Evolutionary conservation across 192 early-diverging fungal genomes (phyloP).

Genomic region (Lunasporangiospora selenospora): DNA sequence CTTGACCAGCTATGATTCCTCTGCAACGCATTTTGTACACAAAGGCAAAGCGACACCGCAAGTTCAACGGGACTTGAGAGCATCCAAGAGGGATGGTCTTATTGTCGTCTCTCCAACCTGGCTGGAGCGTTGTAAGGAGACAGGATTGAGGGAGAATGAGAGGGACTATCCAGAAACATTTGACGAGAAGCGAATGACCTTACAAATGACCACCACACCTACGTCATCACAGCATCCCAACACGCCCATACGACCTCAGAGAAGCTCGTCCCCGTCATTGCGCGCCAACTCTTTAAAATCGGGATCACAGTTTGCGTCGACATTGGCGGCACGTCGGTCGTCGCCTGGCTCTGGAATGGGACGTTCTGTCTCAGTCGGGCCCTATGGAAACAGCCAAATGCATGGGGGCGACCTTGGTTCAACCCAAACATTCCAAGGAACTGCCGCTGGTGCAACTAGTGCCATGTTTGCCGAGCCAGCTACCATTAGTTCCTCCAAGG

Average conservation of each 20-base stretch:
- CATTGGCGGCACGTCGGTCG: too few species aligned
- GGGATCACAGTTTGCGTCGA: too few species aligned
- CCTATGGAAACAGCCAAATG: too few species aligned
- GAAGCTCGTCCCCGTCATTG: too few species aligned
- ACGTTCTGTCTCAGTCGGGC: too few species aligned
- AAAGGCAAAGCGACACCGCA: constrained; percentile 17
- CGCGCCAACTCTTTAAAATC: too few species aligned
- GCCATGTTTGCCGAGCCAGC: constrained; percentile 19
- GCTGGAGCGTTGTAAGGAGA: constrained; percentile 24
- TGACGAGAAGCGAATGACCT: constrained; percentile 12
- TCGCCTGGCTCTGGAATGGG: too few species aligned
- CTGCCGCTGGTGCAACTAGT: constrained; percentile 22
- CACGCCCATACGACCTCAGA: too few species aligned
- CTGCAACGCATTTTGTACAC: constrained; percentile 24
- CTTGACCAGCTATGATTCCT: constrained; percentile 1
- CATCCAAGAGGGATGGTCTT: constrained; percentile 4
- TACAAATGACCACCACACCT: too few species aligned
- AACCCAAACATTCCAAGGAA: constrained; percentile 33
- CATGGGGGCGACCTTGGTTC: not conserved
- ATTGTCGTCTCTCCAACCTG: constrained; percentile 15
- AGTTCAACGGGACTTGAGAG: constrained; percentile 9
- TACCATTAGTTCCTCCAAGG: too few species aligned
- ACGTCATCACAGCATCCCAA: too few species aligned
- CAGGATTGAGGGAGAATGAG: constrained; percentile 17
- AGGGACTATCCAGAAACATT: constrained; percentile 24